Evolutionary conservation across 1,139 yeast species (phyloP).

Genomic region (Saccharomycopsis hybrid): DNA sequence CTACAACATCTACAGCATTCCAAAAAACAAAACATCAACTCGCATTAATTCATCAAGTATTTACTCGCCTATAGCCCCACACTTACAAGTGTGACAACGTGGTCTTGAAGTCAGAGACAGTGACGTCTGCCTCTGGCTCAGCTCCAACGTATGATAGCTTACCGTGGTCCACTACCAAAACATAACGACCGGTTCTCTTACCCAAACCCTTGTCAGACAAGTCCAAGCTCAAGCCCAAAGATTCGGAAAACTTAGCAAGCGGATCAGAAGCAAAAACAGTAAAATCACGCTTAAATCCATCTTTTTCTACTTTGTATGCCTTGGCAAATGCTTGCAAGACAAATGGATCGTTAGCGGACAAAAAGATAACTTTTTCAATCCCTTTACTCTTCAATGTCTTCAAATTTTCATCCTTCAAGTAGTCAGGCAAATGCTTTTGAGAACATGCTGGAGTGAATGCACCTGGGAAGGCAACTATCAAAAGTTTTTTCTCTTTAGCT

Average conservation of each 20-base stretch:
- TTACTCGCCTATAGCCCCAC: no score
- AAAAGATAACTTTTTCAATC: constrained; percentile 49
- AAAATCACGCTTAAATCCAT: constrained; percentile 31
- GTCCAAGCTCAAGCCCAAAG: constrained; percentile 64
- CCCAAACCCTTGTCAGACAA: constrained; percentile 70
- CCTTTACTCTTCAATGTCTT: constrained; percentile 61
- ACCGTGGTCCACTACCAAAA: constrained; percentile 52
- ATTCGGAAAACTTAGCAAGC: constrained; percentile 58
- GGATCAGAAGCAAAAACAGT: constrained; percentile 74
- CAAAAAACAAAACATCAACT: no score
- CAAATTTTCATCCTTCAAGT: constrained; percentile 39
- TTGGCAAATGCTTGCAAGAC: constrained; percentile 79
- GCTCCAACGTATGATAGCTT: constrained; percentile 56
- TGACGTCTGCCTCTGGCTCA: constrained; percentile 44
- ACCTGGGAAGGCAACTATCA: constrained; percentile 82
- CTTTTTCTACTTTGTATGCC: constrained; percentile 33
- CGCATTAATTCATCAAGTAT: no score
- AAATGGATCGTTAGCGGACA: constrained; percentile 82
- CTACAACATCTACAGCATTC: no score
- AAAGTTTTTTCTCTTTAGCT: constrained; percentile 34
- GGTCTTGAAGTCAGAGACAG: constrained; percentile 58
- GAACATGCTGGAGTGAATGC: constrained; percentile 89
- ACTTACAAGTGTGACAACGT: constrained; percentile 32
- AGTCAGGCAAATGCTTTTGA: constrained; percentile 75
- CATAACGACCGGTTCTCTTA: constrained; percentile 69